A percentile compares a stretch with the other conserved stretches of the same genome.
Evolutionary conservation across 192 early-diverging fungal species (phyloP).

Genomic region (Lobosporangium transversale): DNA sequence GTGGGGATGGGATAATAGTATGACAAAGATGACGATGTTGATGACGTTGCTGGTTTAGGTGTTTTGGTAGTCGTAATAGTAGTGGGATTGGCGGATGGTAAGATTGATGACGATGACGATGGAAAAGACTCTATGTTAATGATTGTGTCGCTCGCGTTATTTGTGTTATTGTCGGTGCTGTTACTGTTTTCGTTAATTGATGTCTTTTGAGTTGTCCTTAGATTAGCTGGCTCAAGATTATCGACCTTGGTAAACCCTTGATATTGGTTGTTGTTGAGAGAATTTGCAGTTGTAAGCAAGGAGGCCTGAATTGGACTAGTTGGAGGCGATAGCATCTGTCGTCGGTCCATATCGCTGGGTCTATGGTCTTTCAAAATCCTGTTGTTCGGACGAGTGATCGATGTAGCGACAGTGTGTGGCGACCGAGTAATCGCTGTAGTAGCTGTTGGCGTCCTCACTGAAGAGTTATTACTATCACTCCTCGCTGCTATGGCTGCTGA

Average conservation of each 20-base stretch:
- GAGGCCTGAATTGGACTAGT: slow-evolving; percentile 24
- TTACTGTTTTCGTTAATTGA: no score
- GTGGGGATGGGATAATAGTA: not conserved
- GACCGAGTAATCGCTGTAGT: slow-evolving; percentile 17
- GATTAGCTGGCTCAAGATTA: slow-evolving; percentile 15
- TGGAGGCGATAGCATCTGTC: slow-evolving; percentile 30
- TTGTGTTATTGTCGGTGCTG: no score
- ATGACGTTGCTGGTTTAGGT: not conserved
- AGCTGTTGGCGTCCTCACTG: no score
- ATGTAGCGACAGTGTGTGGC: slow-evolving; percentile 3
- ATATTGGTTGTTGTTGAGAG: slow-evolving; percentile 11
- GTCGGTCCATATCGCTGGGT: slow-evolving; percentile 22
- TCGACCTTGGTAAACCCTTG: slow-evolving; percentile 21
- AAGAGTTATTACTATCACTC: not conserved
- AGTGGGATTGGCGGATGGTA: no score
- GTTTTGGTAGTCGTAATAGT: not conserved
- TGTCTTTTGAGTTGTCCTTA: slow-evolving; percentile 19
- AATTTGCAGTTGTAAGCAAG: slow-evolving; percentile 4
- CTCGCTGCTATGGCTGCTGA: not conserved
- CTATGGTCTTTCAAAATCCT: slow-evolving; percentile 16
- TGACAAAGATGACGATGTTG: not conserved
- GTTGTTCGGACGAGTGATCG: not conserved
- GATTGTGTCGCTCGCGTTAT: slow-evolving; percentile 8
- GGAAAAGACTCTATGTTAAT: slow-evolving; percentile 1
- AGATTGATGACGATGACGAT: not conserved